phyloP scores from a whole-genome alignment of 306 rosid species.

The Parietaria judaica region DNA sequence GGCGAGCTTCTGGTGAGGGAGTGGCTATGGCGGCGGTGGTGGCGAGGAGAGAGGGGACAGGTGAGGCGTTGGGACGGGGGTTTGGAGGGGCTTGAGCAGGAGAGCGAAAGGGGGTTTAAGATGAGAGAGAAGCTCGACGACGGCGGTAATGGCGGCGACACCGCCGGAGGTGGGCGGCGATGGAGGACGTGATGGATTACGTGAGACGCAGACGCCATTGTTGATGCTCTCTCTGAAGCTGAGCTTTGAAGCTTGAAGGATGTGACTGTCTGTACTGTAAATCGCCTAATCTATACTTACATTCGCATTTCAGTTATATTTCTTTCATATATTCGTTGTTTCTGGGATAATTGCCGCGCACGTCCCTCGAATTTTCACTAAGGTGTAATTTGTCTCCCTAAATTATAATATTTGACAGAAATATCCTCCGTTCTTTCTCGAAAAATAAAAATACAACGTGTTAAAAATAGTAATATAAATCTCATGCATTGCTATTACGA shows the following conservation, averaged over 20 bases:
- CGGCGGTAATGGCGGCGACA: slow-evolving; percentile 24
- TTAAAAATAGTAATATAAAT: too few species aligned
- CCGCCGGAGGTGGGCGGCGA: slow-evolving; percentile 32
- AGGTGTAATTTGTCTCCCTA: too few species aligned
- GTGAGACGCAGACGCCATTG: slow-evolving; percentile 28
- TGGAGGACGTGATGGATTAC: slow-evolving; percentile 32
- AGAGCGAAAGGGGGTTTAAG: slow-evolving; percentile 34
- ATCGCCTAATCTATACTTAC: too few species aligned
- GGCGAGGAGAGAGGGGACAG: background rate
- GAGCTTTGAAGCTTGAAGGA: background rate
- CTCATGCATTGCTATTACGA: too few species aligned
- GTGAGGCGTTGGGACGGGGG: slow-evolving; percentile 13
- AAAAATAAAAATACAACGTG: too few species aligned
- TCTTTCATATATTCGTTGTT: background rate
- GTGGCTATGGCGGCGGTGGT: background rate
- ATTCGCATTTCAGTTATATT: background rate
- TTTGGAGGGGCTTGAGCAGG: slow-evolving; percentile 34
- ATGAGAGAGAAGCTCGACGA: slow-evolving; percentile 21
- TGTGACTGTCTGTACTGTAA: too few species aligned
- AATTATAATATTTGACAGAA: too few species aligned
- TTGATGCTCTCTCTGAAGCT: background rate
- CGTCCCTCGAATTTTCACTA: too few species aligned
- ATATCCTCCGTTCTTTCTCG: too few species aligned
- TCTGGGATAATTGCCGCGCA: too few species aligned
- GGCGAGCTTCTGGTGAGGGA: slow-evolving; percentile 7